Evolutionary conservation across 73 alveolate species (phyloP), one percentile per base, ranked within the genome.

Genomic region (Uronychia setigera): DNA sequence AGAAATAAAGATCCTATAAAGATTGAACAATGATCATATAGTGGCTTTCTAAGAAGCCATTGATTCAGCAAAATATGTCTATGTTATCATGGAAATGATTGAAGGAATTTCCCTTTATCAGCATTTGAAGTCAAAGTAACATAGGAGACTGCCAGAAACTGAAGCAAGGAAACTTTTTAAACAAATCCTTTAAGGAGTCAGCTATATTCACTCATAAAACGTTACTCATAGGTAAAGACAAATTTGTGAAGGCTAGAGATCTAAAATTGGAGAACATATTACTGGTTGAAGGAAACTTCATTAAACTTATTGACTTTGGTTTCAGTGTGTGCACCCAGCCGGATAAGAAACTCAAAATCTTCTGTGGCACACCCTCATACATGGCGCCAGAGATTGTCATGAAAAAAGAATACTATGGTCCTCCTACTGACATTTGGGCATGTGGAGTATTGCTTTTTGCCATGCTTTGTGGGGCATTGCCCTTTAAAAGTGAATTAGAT

Each of bases 201-300:
- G 83, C 31, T 95, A 95, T 84, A 79, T 92, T 74, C 98, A 95
- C 84, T 76, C 33, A 59, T 85, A 93, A 87, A 91, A 93, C 82
- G 92, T 95, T 31, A 93, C 93, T 25, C 98, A 95, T 59, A 87
- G 97, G 83, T 46, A 5, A 46, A 19, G 67, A 46, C 19, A n/a
- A n/a, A n/a, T 19, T 19, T 46, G 67, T 46, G 67, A 46, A 11
- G 67, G 5, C 67, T 59, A 35, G 87, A 58, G 98, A 95, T 78
- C 81, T 95, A 28, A 95, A 95, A 81, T 76, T 95, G 33, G 98
- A 95, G 89, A 95, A 95, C 83, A 84, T 93, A 26, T 79, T 93
- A 79, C 60, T 87, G 1, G 32, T 26, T 28, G 92, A 86, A 25
- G 32, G 46, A n/a, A n/a, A n/a, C 25, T 26, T 1, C 27, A 76